Conservation (phyloP, 2,329 filamentous ascomycete genomes). For the Curvularia sp. region DNA sequence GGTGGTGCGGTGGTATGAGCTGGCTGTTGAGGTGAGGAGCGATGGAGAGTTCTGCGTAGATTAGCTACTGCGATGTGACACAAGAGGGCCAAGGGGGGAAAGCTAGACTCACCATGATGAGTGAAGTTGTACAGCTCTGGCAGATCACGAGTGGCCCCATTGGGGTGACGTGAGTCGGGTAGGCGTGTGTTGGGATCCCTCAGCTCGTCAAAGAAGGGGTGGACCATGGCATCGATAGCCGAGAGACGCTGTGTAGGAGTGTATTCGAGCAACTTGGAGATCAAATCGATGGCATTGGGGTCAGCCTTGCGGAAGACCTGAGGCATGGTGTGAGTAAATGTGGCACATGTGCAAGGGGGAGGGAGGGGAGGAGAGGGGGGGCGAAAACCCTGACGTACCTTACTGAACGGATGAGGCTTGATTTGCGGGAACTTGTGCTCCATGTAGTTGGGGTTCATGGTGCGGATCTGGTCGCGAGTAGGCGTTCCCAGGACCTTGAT, state of each 20-base stretch:
- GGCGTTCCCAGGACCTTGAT: slow-evolving; percentile 98
- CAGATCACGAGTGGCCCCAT: slow-evolving; percentile 79
- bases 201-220: slow-evolving; percentile 98
- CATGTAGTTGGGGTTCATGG: slow-evolving; percentile 99
- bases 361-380: not conserved
- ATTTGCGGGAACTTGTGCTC: slow-evolving; percentile 99
- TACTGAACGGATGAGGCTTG: slow-evolving; percentile 98
- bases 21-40: slow-evolving; percentile 84
- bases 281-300: slow-evolving; percentile 89
- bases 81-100: not conserved
- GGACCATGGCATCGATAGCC: slow-evolving; percentile 95
- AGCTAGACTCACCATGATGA: slow-evolving; percentile 76
- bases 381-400: slow-evolving; percentile 60
- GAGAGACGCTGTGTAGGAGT: slow-evolving; percentile 94
- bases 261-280: slow-evolving; percentile 92
- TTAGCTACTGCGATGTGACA: slow-evolving; percentile 20
- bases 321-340: slow-evolving; percentile 5
- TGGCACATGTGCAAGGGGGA: not conserved
- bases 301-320: slow-evolving; percentile 96
- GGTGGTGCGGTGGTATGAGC: slow-evolving; percentile 84
- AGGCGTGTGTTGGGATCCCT: slow-evolving; percentile 89
- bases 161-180: slow-evolving; percentile 91
- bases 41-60: slow-evolving; percentile 85
- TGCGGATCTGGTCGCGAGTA: slow-evolving; percentile 96
- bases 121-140: slow-evolving; percentile 93